phyloP scores from a whole-genome alignment of 78 protist genomes.

The Dictyostelium purpureum region DNA sequence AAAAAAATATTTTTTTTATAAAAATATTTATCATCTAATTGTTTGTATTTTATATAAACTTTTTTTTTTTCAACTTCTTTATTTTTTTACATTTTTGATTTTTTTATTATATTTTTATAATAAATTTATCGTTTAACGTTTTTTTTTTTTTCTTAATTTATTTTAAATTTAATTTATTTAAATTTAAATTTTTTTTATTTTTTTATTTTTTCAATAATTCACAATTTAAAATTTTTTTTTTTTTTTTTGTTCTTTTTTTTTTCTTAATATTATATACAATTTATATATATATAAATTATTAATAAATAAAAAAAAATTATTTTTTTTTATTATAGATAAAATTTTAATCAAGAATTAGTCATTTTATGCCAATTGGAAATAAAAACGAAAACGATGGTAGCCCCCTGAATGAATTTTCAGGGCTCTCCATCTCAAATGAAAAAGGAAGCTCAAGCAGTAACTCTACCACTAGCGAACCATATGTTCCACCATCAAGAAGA shows the following conservation, averaged over 20 bases:
- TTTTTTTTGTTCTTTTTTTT: slow-evolving; percentile 20
- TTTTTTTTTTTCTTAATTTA: neutral
- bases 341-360: slow-evolving; percentile 42
- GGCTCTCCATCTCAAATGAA: slow-evolving; percentile 76
- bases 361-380: slow-evolving; percentile 80
- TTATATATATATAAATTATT: neutral
- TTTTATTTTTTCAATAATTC: neutral
- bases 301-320: neutral
- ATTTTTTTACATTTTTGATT: too few species aligned
- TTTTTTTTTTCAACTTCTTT: too few species aligned
- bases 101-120: too few species aligned
- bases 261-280: neutral
- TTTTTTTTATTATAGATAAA: neutral
- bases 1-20: too few species aligned
- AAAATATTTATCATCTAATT: too few species aligned
- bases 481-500: slow-evolving; percentile 71
- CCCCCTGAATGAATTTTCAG: slow-evolving; percentile 74
- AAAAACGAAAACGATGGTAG: slow-evolving; percentile 78
- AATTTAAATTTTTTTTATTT: neutral
- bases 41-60: too few species aligned
- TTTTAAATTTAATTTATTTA: neutral
- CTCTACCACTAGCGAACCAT: slow-evolving; percentile 1
- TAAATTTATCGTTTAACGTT: neutral
- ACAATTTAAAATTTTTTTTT: neutral
- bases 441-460: slow-evolving; percentile 5